phyloP scores from a whole-genome alignment of 768 basidiomycete genomes.

The Boletus insuetus region DNA sequence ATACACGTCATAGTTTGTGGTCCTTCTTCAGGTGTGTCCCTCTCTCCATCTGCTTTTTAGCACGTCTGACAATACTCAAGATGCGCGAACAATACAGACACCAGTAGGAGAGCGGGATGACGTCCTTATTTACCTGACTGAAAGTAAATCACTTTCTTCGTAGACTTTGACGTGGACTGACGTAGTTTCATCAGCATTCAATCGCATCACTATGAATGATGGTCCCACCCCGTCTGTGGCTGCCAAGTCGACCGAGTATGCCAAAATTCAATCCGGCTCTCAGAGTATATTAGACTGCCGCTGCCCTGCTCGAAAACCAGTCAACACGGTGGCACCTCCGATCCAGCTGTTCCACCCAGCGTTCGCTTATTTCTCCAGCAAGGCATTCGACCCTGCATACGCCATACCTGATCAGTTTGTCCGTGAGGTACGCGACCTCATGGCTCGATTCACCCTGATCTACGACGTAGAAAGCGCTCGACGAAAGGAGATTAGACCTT shows the following conservation, averaged over 20 bases:
- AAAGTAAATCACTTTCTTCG: too few species aligned
- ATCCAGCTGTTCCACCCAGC: slow-evolving; percentile 22
- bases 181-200: neutral
- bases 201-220: neutral
- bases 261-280: neutral
- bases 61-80: too few species aligned
- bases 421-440: slow-evolving; percentile 4
- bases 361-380: slow-evolving; percentile 27
- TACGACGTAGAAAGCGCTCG: neutral
- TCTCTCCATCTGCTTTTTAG: too few species aligned
- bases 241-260: slow-evolving; percentile 10
- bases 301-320: neutral
- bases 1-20: too few species aligned
- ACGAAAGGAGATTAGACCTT: neutral
- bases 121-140: too few species aligned
- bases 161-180: too few species aligned
- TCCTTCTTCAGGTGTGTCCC: too few species aligned
- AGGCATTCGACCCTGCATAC: slow-evolving; percentile 11
- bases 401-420: slow-evolving; percentile 9
- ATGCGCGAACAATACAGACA: too few species aligned
- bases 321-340: neutral
- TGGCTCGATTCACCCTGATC: slow-evolving; percentile 15
- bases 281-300: slow-evolving; percentile 14
- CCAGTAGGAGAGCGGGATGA: too few species aligned
- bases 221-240: slow-evolving; percentile 6